Evolutionary conservation across 768 basidiomycete species (phyloP), one percentile per base, ranked within the genome.

Genomic region (Amanita pseudoporphyria): DNA sequence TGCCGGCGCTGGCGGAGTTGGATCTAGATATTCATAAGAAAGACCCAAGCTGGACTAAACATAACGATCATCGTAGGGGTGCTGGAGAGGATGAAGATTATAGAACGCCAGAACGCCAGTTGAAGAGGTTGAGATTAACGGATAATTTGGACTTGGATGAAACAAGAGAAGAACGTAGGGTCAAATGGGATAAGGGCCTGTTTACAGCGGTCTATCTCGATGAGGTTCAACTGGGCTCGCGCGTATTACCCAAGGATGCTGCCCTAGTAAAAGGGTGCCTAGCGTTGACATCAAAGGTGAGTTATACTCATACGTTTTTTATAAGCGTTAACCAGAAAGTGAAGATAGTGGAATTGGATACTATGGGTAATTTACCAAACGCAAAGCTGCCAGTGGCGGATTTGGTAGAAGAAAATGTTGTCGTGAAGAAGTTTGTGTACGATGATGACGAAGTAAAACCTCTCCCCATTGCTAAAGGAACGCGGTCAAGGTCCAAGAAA

Each of bases 51-150:
- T 37, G 61, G 45, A 51, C 53, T 45, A 32, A 33, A 52, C 54
- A 53, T 38, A 53, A 52, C 47, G 39, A 54, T 9, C 84, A 88
- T 65, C 65, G 62, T 46, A 68, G 80, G 57, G 88, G 81, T 1
- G 77, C 87, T 3, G 89, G 88, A 2, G 88, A 92, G 21, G 86
- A 88, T 22, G 87, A 83, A 56, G 87, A 87, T 52, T 88, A 87
- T 56, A 72, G 74, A 57, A 85, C 84, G 55, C 64, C 67, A 31
- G 66, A 66, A 22, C 64, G 67, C 41, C 62, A 64, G 32, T 47
- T 64, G 47, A 79, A 77, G 62, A 62, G 68, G 13, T 61, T 67
- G 16, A 62, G 66, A 46, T 61, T 73, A 35, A 70, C 61, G 26
- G 69, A 67, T 13, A 68, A 65, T 22, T 67, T 60, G 16, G 65